These are phyloP conservation scores for Plasmodium reichenowi DNA, from an alignment of 169 alveolate genomes.

Conservation along the genomic window DNA sequence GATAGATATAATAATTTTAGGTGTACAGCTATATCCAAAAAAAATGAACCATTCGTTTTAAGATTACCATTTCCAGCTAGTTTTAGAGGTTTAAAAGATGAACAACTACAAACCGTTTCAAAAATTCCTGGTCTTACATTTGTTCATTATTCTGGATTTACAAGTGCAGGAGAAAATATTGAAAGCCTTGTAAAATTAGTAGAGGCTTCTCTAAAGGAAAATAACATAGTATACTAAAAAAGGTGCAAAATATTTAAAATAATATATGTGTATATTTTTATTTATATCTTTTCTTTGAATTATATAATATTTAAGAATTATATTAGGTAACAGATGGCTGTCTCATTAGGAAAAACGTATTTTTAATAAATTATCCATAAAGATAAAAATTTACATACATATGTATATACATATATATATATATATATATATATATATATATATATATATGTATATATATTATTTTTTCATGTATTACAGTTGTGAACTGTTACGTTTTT, in stretches of 20 bases:
- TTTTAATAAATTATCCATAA: too few species aligned
- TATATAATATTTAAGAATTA: not conserved
- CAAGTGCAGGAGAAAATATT: constrained; percentile 85
- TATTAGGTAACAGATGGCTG: too few species aligned
- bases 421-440: too few species aligned
- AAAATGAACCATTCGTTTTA: constrained; percentile 78
- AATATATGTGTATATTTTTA: not conserved
- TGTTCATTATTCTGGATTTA: constrained; percentile 86
- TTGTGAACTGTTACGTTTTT: too few species aligned
- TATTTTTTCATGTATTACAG: too few species aligned
- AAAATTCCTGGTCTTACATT: constrained; percentile 82
- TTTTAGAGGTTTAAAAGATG: constrained; percentile 82
- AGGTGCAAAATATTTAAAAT: too few species aligned
- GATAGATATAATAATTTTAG: constrained; percentile 76
- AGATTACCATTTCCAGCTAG: constrained; percentile 85
- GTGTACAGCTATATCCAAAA: constrained; percentile 77
- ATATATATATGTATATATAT: too few species aligned
- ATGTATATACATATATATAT: too few species aligned
- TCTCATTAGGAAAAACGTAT: too few species aligned
- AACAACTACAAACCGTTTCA: constrained; percentile 81
- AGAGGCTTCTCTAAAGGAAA: constrained; percentile 64
- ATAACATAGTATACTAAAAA: constrained; percentile 34
- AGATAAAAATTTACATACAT: too few species aligned
- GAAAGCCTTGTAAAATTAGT: constrained; percentile 54
- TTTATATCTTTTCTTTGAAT: not conserved